Evolutionary conservation across 2,329 filamentous ascomycete genomes (phyloP), one percentile per base, ranked within the genome.

Genomic region (Penicillium olsonii): DNA sequence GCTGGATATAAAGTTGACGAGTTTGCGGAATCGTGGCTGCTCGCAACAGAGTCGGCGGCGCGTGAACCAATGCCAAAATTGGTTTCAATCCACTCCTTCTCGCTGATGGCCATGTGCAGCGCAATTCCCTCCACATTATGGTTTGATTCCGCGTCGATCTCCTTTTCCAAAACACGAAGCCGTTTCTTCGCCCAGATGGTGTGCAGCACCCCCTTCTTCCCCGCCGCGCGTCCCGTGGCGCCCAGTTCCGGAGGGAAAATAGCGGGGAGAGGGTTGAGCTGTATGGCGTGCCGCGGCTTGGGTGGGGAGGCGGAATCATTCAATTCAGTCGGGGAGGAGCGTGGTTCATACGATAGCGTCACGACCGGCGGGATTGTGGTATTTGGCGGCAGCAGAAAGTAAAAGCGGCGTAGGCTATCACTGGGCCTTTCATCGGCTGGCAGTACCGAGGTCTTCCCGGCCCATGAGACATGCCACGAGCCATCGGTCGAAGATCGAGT

Each of bases 131-230:
- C 91, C 11, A 81, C 80, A 65, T 95, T 95, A 55, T 78, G 76
- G 59, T 80, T 80, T 65, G 87, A 81, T 74, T 95, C 91, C 7
- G 76, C 75, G 9, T 81, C 83, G 59, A 95, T 92, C 75, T 96
- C 91, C 50, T 78, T 78, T 43, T 90, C 83, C 40, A 96, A 75
- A 54, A 88, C 85, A 26, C 84, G 83, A 18, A 96, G 74, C 35
- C 91, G 79, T 68, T 88, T 87, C 76, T 91, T 91, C 15, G 89
- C 92, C 90, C 92, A 96, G 50, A 92, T 84, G 2, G 90, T 95
- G 66, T 95, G 92, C 52, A 96, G 72, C 2, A 95, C 89, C 2
- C 91, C 91, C 55, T 89, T 87, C 61, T 85, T 85, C 6, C 89
- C 88, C 0, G 84, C 82, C 15, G 84, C 77, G 19, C 82, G 78